phyloP scores from a whole-genome alignment of 164 flowering plant species.

The Chloranthus sessilifolius region DNA sequence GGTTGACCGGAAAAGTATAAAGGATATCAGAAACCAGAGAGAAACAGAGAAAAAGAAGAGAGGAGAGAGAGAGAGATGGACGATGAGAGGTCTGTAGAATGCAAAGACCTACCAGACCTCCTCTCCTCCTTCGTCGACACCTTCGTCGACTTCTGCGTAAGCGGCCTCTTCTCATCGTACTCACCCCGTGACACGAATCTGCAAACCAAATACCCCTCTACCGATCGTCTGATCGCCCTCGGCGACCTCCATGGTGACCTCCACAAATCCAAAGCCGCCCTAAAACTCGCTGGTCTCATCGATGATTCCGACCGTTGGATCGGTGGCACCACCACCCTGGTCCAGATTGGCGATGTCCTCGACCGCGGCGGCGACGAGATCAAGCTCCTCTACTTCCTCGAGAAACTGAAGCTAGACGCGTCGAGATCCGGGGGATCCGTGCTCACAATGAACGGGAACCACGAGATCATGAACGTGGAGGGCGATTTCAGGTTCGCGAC shows the following conservation, averaged over 20 bases:
- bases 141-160: conserved; percentile 61
- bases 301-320: conserved; percentile 51
- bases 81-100: no score
- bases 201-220: conserved; percentile 47
- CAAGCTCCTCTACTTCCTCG: conserved; percentile 66
- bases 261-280: conserved; percentile 53
- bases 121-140: conserved; percentile 65
- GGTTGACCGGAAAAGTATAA: no score
- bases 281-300: conserved; percentile 59
- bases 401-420: conserved; percentile 71
- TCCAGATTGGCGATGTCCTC: conserved; percentile 89
- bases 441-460: conserved; percentile 85
- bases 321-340: conserved; percentile 69
- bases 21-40: no score
- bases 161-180: conserved; percentile 31
- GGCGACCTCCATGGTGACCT: conserved; percentile 97
- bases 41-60: neutral
- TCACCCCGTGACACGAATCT: conserved; percentile 15
- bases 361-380: conserved; percentile 93
- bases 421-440: conserved; percentile 45
- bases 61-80: neutral
- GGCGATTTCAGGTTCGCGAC: conserved; percentile 73
- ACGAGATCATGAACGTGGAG: conserved; percentile 88
- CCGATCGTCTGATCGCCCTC: conserved; percentile 71
- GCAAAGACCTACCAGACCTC: conserved; percentile 33